Evolutionary conservation across 1,139 yeast genomes (phyloP), one percentile per base, ranked within the genome.

Genomic region (Suhomyces ambrosiae): DNA sequence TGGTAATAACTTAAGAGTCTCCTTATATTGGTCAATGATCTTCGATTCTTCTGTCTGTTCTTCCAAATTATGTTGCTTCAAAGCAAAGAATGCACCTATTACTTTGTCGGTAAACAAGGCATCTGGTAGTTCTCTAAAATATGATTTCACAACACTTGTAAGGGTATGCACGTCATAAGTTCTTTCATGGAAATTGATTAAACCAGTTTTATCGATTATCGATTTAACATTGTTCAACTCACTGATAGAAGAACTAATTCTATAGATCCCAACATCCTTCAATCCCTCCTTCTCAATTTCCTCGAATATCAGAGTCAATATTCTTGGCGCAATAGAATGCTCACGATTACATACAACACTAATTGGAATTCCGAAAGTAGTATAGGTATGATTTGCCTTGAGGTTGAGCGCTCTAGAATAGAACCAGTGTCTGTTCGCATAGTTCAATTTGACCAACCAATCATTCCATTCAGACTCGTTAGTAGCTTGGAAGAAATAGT

Each of bases 341-440:
- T 88, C 96, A 36, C 96, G 71, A 39, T 70, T 76, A 57, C 96
- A 88, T 5, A 89, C 76, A 49, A 79, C 80, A 32, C 71, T 76
- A 23, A 92, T 68, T 2, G 97, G 96, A 25, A 90, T 83, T n/a
- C 97, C 97, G 71, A 90, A 92, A 3, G 92, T 86, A 4, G 68
- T 52, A 37, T 57, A 71, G 54, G 42, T 68, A 52, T 53, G 53
- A 22, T 48, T 50, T 33, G 48, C 50, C 49, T 58, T 70, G 17
- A 47, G 35, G 46, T 69, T 74, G 37, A 74, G 58, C 1, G 59
- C 23, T 35, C 65, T 67, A 1, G 82, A 76, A 44, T 54, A 68
- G 50, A 70, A 78, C 84, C 84, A 78, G 50, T 78, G 82, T 33
- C 77, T 67, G 42, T 71, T 74, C 7, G 80, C 71, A 47, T 61